Evolutionary conservation across 345 rosid genomes (phyloP).

Genomic region (Clausena lansium): DNA sequence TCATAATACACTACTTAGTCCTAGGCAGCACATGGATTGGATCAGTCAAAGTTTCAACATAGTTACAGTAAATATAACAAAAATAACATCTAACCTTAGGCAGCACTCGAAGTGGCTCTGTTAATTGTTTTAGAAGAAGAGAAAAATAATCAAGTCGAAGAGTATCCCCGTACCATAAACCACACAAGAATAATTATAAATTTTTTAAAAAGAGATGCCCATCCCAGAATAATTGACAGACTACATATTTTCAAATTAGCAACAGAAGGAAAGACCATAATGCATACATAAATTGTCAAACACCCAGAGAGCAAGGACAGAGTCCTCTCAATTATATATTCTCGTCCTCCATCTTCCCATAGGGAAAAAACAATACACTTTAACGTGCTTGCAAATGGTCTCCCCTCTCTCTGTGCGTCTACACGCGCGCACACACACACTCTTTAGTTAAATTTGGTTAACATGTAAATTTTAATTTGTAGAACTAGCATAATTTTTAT

Average conservation of each 20-base stretch:
- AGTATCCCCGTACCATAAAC: conserved; percentile 48
- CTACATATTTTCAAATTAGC: background rate
- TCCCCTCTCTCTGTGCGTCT: too few species aligned
- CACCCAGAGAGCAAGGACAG: background rate
- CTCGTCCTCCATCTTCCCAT: too few species aligned
- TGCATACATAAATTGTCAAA: background rate
- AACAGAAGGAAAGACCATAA: background rate
- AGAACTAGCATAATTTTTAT: too few species aligned
- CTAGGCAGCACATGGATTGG: background rate
- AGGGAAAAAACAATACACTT: too few species aligned
- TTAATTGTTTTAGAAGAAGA: conserved; percentile 64
- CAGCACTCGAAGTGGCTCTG: conserved; percentile 68
- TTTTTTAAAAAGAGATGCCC: background rate
- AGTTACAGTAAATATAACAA: background rate
- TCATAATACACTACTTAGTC: background rate
- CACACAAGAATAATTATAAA: conserved; percentile 11
- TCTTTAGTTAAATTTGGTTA: too few species aligned
- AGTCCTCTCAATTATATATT: too few species aligned
- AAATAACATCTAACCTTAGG: conserved; percentile 60
- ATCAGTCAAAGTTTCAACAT: background rate
- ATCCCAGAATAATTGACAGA: background rate
- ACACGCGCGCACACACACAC: too few species aligned
- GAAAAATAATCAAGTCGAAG: conserved; percentile 80
- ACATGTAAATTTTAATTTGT: too few species aligned
- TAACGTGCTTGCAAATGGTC: too few species aligned